These are phyloP conservation scores for Citrus medica DNA, from an alignment of 345 rosid species.

Conservation along the genomic window DNA sequence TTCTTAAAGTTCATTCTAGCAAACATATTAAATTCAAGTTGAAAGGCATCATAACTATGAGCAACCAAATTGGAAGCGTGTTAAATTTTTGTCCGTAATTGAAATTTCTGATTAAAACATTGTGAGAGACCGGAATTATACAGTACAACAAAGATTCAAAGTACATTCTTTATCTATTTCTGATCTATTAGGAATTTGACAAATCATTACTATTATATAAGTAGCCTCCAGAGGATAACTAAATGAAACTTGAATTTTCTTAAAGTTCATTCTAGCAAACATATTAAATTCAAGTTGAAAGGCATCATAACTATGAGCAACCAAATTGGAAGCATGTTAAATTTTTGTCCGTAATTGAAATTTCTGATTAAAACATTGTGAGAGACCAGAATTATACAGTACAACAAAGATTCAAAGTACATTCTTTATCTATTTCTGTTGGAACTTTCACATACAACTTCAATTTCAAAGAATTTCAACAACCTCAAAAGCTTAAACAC, in stretches of 20 bases:
- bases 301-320: neutral
- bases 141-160: neutral
- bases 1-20: neutral
- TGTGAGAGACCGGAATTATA: neutral
- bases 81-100: neutral
- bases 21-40: neutral
- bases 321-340: neutral
- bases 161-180: neutral
- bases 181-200: neutral
- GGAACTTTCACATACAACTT: neutral
- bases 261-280: neutral
- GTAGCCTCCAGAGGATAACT: neutral
- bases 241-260: neutral
- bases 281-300: neutral
- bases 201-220: neutral
- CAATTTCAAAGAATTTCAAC: constrained; percentile 3
- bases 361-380: neutral
- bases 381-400: neutral
- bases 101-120: neutral
- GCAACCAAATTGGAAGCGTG: neutral
- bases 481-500: neutral
- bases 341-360: neutral
- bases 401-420: neutral
- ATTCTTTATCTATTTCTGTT: neutral
- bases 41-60: neutral